A percentile compares a stretch with the other conserved stretches of the same genome.
Evolutionary conservation across 257 asterid genomes (phyloP).

Genomic region (Pogostemon cablin): DNA sequence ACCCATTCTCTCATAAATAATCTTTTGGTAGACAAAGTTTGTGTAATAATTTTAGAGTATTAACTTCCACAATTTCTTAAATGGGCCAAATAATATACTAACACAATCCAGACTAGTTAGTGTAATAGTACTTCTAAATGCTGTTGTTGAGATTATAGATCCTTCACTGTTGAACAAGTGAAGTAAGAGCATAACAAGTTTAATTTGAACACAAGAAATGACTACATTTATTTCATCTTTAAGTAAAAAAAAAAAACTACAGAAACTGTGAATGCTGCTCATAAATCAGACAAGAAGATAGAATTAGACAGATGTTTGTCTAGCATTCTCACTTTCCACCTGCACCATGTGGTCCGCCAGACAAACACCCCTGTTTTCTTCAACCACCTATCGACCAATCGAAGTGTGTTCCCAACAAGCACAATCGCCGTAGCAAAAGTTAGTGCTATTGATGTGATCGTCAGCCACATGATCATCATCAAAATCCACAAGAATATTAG

Average conservation of each 20-base stretch:
- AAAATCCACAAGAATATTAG: conserved; percentile 47
- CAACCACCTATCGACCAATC: conserved; percentile 42
- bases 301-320: conserved; percentile 19
- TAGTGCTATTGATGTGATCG: conserved; percentile 43
- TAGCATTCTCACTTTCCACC: conserved; percentile 1
- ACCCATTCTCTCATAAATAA: neutral
- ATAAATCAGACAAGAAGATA: neutral
- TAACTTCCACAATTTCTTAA: no score
- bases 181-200: no score
- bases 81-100: no score
- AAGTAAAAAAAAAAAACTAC: neutral
- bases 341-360: conserved; percentile 18
- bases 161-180: no score
- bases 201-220: no score
- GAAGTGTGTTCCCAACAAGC: conserved; percentile 45
- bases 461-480: conserved; percentile 64
- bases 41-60: no score
- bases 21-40: neutral
- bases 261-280: neutral
- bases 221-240: neutral
- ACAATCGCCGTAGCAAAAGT: conserved; percentile 44
- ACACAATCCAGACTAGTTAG: no score
- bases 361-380: conserved; percentile 27
- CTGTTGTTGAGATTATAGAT: no score
- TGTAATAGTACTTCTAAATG: no score